A percentile compares a stretch with the other conserved stretches of the same genome.
phyloP scores from a whole-genome alignment of 768 basidiomycete species.

The Boletus vinaceobasis region DNA sequence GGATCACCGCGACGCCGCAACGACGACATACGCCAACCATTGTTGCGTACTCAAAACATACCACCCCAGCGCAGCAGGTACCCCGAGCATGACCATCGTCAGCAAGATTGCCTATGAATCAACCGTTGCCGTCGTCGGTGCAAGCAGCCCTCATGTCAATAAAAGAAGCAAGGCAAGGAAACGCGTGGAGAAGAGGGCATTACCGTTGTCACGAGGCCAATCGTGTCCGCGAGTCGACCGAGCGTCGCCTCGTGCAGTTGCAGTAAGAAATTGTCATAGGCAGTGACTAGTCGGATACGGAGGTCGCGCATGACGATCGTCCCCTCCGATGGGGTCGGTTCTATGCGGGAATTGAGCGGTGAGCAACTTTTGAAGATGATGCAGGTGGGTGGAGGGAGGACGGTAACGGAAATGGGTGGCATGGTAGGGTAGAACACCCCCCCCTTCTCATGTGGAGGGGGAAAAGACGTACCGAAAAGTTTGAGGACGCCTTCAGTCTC shows the following conservation, averaged over 20 bases:
- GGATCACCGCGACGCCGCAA: constrained; percentile 3
- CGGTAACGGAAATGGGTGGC: neutral
- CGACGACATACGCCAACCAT: constrained; percentile 13
- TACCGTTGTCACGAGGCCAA: constrained; percentile 17
- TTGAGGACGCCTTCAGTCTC: constrained; percentile 26
- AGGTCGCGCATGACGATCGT: constrained; percentile 21
- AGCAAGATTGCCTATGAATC: constrained; percentile 17
- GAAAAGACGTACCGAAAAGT: constrained; percentile 21
- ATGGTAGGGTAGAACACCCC: neutral
- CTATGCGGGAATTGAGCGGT: constrained; percentile 1
- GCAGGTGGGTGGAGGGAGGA: neutral
- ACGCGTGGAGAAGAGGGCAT: neutral
- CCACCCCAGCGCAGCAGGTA: constrained; percentile 20
- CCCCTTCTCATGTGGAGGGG: neutral
- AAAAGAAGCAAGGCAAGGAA: neutral
- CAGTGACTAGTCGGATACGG: constrained; percentile 23
- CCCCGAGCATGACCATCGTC: constrained; percentile 15
- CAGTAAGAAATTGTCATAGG: constrained; percentile 13
- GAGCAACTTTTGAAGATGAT: neutral
- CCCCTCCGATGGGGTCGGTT: constrained; percentile 26
- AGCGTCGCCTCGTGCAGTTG: constrained; percentile 24
- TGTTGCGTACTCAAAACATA: constrained; percentile 6
- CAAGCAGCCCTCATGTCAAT: neutral
- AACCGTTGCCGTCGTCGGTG: neutral
- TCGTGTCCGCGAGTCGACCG: constrained; percentile 21